phyloP scores from a whole-genome alignment of 1,139 yeast species.

The Blastobotrys serpentis region DNA sequence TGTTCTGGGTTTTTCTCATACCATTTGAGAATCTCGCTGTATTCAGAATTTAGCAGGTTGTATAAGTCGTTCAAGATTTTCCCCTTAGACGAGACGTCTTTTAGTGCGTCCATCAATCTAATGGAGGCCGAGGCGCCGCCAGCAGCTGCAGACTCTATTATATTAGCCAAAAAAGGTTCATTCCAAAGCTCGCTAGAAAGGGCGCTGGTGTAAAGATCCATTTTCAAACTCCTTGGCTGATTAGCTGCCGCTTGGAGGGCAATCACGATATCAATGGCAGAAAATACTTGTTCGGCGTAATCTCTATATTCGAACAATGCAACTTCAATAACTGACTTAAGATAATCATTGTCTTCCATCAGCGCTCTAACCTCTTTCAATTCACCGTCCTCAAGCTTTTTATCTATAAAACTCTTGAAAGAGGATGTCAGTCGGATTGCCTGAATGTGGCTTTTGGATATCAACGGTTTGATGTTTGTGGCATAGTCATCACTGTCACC shows the following conservation, averaged over 20 bases:
- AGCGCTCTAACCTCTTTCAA: slow-evolving; percentile 5
- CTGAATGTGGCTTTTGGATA: slow-evolving; percentile 35
- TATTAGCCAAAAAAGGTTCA: slow-evolving; percentile 1
- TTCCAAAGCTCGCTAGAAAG: slow-evolving; percentile 14
- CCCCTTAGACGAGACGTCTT: slow-evolving; percentile 4
- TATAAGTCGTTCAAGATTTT: neutral
- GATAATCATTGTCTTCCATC: slow-evolving; percentile 12
- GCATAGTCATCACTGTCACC: slow-evolving; percentile 32
- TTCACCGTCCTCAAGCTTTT: slow-evolving; percentile 12
- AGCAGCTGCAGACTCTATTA: neutral
- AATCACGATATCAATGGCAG: slow-evolving; percentile 18
- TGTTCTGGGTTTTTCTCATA: neutral
- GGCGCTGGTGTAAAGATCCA: slow-evolving; percentile 20
- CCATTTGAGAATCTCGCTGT: neutral
- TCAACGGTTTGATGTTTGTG: neutral
- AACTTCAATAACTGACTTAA: neutral
- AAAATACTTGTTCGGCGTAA: slow-evolving; percentile 8
- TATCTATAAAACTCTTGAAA: slow-evolving; percentile 43
- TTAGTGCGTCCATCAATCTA: neutral
- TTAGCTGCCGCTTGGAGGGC: slow-evolving; percentile 13
- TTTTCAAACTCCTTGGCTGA: neutral
- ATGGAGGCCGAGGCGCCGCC: neutral
- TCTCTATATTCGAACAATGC: slow-evolving; percentile 5
- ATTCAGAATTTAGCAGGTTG: slow-evolving; percentile 5
- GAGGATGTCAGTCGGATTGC: slow-evolving; percentile 50